Evolutionary conservation across 2,329 filamentous ascomycete species (phyloP).

Genomic region (Hortaea werneckii): DNA sequence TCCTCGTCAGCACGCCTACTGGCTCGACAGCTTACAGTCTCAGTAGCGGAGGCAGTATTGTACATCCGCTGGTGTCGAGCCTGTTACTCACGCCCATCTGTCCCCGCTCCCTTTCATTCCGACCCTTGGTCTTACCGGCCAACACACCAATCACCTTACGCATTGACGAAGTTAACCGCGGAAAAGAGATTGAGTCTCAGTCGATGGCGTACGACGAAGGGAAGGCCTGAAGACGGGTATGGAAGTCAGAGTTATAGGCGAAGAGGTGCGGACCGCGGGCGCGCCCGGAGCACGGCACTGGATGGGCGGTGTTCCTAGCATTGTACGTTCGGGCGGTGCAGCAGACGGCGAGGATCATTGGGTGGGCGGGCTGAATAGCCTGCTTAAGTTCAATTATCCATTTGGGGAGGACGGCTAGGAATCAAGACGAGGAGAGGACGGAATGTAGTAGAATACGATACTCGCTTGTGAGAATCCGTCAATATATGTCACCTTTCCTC

Average conservation of each 20-base stretch:
- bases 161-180: slow-evolving; percentile 54
- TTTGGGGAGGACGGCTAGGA: slow-evolving; percentile 57
- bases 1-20: slow-evolving; percentile 87
- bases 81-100: slow-evolving; percentile 90
- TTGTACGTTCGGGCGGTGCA: slow-evolving; percentile 54
- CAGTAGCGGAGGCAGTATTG: slow-evolving; percentile 84
- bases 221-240: slow-evolving; percentile 37
- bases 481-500: too few species aligned
- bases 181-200: slow-evolving; percentile 41
- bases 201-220: slow-evolving; percentile 37
- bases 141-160: slow-evolving; percentile 75
- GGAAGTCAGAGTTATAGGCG: slow-evolving; percentile 82
- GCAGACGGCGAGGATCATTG: slow-evolving; percentile 69
- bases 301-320: slow-evolving; percentile 81
- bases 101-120: slow-evolving; percentile 81
- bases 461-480: too few species aligned
- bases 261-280: slow-evolving; percentile 51
- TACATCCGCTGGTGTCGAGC: slow-evolving; percentile 83
- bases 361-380: slow-evolving; percentile 86
- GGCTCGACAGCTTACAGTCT: slow-evolving; percentile 92
- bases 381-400: slow-evolving; percentile 95
- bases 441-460: too few species aligned
- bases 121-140: slow-evolving; percentile 78
- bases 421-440: too few species aligned
- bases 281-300: slow-evolving; percentile 32